A percentile compares a stretch with the other conserved stretches of the same genome.
These are phyloP conservation scores for Tilletia caries DNA, from an alignment of 1,284 basidiomycete genomes.

Conservation along the genomic window DNA sequence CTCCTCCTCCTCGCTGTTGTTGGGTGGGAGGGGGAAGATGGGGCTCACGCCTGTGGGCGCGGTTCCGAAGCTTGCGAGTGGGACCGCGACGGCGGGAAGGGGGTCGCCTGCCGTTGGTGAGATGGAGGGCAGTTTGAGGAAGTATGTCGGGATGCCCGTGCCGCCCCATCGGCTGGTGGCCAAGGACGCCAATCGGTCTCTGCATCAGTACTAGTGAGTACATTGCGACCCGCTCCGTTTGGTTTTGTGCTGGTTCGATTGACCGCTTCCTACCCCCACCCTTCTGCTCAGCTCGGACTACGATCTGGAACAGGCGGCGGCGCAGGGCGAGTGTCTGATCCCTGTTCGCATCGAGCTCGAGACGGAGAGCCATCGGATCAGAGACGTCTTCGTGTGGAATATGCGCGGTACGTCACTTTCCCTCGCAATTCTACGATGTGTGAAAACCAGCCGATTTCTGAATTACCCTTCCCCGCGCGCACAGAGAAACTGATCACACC, in stretches of 20 bases:
- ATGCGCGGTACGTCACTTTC: conserved; percentile 63
- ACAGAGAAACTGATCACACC: conserved; percentile 69
- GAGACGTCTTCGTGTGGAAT: conserved; percentile 97
- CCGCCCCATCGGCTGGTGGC: conserved; percentile 73
- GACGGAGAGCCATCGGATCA: conserved; percentile 81
- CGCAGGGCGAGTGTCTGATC: conserved; percentile 66
- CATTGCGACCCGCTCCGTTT: not conserved
- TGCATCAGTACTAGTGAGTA: conserved; percentile 66
- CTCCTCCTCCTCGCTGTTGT: no score
- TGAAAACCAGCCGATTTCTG: no score
- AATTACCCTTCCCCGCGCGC: no score
- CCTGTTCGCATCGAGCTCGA: conserved; percentile 94
- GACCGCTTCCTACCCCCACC: no score
- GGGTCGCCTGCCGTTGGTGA: conserved; percentile 14
- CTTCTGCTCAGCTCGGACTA: conserved; percentile 24
- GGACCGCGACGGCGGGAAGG: conserved; percentile 4
- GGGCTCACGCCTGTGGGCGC: conserved; percentile 11
- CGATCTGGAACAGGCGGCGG: conserved; percentile 40
- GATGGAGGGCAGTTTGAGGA: conserved; percentile 52
- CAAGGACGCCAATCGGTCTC: conserved; percentile 63
- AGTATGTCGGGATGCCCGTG: conserved; percentile 80
- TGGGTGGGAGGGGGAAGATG: conserved; percentile 1
- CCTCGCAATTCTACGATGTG: no score
- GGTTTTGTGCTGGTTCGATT: no score
- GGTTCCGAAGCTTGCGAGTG: not conserved